Percentiles rank a stretch among this genome's conserved stretches.
Evolutionary conservation across 805 yeast genomes (phyloP).

Genomic region (Saccharomyces paradoxus): DNA sequence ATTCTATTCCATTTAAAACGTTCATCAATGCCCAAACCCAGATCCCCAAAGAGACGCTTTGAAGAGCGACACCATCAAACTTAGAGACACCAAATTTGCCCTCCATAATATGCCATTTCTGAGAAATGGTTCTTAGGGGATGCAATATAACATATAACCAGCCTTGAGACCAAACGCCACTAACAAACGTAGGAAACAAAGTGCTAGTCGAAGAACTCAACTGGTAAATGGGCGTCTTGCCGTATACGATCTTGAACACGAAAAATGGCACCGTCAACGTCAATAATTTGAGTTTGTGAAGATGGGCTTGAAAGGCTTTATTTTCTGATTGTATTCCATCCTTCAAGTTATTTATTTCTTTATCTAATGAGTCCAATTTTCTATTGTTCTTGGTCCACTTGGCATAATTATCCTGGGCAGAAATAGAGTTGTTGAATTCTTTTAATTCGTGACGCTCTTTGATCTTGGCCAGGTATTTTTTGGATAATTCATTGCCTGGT

Average conservation of each 20-base stretch:
- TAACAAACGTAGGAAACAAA: slow-evolving; percentile 25
- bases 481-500: slow-evolving; percentile 21
- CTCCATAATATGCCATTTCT: slow-evolving; percentile 1
- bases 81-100: not conserved
- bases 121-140: slow-evolving; percentile 16
- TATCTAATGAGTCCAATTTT: slow-evolving; percentile 47
- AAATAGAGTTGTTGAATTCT: slow-evolving; percentile 48
- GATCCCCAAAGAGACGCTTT: slow-evolving; percentile 29
- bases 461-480: slow-evolving; percentile 29
- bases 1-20: slow-evolving; percentile 23
- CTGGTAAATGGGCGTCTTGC: slow-evolving; percentile 25
- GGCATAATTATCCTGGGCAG: slow-evolving; percentile 92
- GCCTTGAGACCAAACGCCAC: slow-evolving; percentile 29
- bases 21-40: slow-evolving; percentile 30
- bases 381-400: slow-evolving; percentile 91
- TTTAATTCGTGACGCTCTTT: slow-evolving; percentile 41
- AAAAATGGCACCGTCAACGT: slow-evolving; percentile 28
- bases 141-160: slow-evolving; percentile 22
- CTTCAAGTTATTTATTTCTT: slow-evolving; percentile 41
- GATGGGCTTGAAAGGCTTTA: slow-evolving; percentile 4
- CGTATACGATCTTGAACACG: slow-evolving; percentile 26
- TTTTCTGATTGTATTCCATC: slow-evolving; percentile 28
- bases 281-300: slow-evolving; percentile 17
- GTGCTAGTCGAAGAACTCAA: slow-evolving; percentile 16
- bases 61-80: not conserved